Base-by-base conservation (phyloP, 2,329 filamentous ascomycete species). In the Exophiala phaeomuriformis region DNA sequence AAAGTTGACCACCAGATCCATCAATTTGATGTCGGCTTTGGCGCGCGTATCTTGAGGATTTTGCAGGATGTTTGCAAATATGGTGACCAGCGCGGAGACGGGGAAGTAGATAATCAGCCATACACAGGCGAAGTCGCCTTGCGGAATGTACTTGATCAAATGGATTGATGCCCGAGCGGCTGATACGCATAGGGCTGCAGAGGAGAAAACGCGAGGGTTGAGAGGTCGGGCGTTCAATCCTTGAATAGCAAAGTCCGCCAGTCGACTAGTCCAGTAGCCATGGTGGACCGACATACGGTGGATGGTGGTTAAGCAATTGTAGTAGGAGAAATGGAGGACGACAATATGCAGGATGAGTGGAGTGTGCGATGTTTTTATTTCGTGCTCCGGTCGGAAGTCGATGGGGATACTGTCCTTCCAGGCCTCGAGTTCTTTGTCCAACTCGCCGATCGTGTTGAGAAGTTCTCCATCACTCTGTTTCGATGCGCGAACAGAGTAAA, bases 251-350 rank as follows among this genome's bases (percentile, higher is more conserved):
- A 90, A 97, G 65, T 97, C 91, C 36, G 90, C 95, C 39, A 98
- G 73, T 36, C 93, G 82, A 65, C 88, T 96, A 1, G 91, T 97
- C 93, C 93, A 98, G 72, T 95, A 96, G 9, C 93, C 93, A 67
- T 96, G 90, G 64, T 97, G 93, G 31, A 97, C 87, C 40, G 89
- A 95, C 93, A 97, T 98, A 48, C 93, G 88, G 68, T 98, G 93
- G 60, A 98, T 96, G 0, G 93, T 98, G 0, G 91, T 96, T 48
- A 98, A 73, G 64, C 90, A 96, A 68, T 98, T 98, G 75, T 97
- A 97, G 71, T 98, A 98, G 1, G 89, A 85, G 65, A 98, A 94
- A 69, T 98, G 93, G 53, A 98, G 75, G 68, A 95, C 88, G 56
- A 95, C 90, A 49, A 98, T 83, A 61, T 97, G 91, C 19, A 98